Conservation (phyloP, 2,329 filamentous ascomycete species). For the Fusarium sp. region DNA sequence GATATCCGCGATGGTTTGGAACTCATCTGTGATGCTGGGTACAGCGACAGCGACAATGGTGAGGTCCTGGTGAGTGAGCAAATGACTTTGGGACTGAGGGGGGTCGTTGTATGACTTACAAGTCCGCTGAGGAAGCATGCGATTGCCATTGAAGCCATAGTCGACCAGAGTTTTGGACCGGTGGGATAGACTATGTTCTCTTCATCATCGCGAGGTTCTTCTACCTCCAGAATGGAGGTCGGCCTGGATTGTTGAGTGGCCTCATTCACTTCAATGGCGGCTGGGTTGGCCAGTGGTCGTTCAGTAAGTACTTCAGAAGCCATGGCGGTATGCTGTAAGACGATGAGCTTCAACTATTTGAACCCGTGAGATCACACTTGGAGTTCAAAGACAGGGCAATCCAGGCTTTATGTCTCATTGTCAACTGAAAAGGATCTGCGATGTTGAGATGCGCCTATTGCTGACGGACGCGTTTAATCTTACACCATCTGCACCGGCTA, state of each 20-base stretch:
- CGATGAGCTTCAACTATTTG: rapidly evolving
- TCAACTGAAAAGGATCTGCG: rapidly evolving
- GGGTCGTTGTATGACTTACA: no score
- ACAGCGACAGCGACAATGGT: conserved; percentile 40
- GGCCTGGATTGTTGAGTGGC: not conserved
- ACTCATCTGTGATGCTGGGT: conserved; percentile 42
- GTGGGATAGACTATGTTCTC: conserved; percentile 17
- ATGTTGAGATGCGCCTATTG: not conserved
- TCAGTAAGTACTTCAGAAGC: not conserved
- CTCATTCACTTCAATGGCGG: rapidly evolving
- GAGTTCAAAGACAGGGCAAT: rapidly evolving
- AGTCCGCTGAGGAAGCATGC: conserved; percentile 40
- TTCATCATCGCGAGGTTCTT: conserved; percentile 6
- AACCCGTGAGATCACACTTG: rapidly evolving
- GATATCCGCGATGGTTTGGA: conserved; percentile 42
- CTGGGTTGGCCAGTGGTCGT: not conserved
- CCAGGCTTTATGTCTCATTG: rapidly evolving
- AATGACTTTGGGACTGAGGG: no score
- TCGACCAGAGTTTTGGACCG: conserved; percentile 42
- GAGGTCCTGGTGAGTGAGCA: conserved; percentile 26
- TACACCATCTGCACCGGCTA: not conserved
- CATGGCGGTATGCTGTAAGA: not conserved
- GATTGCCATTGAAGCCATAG: conserved; percentile 41
- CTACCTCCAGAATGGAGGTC: conserved; percentile 1
- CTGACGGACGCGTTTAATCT: conserved; percentile 11